phyloP scores from a whole-genome alignment of 2,329 filamentous ascomycete species.

The Diplocarpon rosae region DNA sequence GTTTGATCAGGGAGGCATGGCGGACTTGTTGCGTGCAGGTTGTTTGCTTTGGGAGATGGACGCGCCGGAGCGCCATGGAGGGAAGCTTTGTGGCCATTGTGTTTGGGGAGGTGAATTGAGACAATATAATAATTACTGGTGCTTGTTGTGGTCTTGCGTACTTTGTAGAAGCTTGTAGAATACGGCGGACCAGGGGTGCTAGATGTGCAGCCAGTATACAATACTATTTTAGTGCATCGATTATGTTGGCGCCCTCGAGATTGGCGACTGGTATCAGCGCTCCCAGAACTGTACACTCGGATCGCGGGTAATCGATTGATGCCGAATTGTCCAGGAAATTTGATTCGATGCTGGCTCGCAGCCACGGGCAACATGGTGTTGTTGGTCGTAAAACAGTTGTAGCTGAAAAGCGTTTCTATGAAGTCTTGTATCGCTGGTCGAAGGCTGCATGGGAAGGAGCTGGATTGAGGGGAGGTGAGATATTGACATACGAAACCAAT shows the following conservation, averaged over 20 bases:
- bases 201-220: constrained; percentile 12
- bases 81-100: constrained; percentile 7
- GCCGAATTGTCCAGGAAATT: not conserved
- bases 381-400: constrained; percentile 3
- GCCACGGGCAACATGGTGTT: constrained; percentile 10
- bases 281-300: not conserved
- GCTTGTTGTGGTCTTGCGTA: not conserved
- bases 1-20: constrained; percentile 73
- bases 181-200: constrained; percentile 2
- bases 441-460: constrained; percentile 2
- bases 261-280: not conserved
- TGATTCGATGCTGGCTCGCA: constrained; percentile 13
- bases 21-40: constrained; percentile 31
- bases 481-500: not conserved
- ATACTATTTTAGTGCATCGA: not conserved
- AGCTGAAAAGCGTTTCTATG: constrained; percentile 18
- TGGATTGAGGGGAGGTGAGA: not conserved
- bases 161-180: constrained; percentile 11
- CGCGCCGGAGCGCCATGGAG: constrained; percentile 14
- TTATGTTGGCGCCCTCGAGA: no score
- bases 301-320: not conserved
- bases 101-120: not conserved
- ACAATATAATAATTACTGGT: not conserved
- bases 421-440: constrained; percentile 16
- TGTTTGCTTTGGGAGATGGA: constrained; percentile 54